These are phyloP conservation scores for Cystobasidium sp. DNA, from an alignment of 1,284 basidiomycete species.

Conservation along the genomic window DNA sequence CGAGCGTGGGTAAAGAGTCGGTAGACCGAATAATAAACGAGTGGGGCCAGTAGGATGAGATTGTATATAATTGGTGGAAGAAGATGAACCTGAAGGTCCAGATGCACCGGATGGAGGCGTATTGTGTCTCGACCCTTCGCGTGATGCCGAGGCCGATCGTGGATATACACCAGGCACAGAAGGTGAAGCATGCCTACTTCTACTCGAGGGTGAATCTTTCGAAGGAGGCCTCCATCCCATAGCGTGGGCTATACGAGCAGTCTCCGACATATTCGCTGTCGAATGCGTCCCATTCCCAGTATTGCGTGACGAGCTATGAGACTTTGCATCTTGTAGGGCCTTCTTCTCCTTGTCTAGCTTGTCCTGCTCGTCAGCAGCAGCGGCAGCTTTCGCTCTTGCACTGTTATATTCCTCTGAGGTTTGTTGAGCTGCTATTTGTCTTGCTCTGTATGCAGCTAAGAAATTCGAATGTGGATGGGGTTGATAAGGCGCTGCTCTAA, in stretches of 20 bases:
- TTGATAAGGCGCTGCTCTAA: not conserved
- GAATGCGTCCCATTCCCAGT: not conserved
- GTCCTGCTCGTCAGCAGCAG: not conserved
- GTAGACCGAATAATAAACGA: not conserved
- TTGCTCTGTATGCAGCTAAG: constrained; percentile 20
- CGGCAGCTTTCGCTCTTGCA: not conserved
- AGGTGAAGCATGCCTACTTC: not conserved
- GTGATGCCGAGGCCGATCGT: constrained; percentile 15
- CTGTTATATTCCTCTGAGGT: not conserved
- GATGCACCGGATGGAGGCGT: not conserved
- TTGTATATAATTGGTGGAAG: constrained; percentile 3
- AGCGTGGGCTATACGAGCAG: constrained; percentile 5
- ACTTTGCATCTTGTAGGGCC: too few relatives aligned
- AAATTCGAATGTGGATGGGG: constrained; percentile 21
- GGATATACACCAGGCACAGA: not conserved
- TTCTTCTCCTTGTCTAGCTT: constrained; percentile 8
- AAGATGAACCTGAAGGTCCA: not conserved
- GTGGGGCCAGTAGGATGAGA: not conserved
- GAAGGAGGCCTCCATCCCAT: constrained; percentile 15
- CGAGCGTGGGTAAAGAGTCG: not conserved
- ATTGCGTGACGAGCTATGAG: not conserved
- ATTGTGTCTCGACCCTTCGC: constrained; percentile 18
- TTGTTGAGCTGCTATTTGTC: constrained; percentile 3
- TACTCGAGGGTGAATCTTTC: not conserved
- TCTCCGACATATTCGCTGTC: not conserved